Evolutionary conservation across 768 basidiomycete species (phyloP), one percentile per base, ranked within the genome.

Genomic region (Boletus rufocinnamomeus): DNA sequence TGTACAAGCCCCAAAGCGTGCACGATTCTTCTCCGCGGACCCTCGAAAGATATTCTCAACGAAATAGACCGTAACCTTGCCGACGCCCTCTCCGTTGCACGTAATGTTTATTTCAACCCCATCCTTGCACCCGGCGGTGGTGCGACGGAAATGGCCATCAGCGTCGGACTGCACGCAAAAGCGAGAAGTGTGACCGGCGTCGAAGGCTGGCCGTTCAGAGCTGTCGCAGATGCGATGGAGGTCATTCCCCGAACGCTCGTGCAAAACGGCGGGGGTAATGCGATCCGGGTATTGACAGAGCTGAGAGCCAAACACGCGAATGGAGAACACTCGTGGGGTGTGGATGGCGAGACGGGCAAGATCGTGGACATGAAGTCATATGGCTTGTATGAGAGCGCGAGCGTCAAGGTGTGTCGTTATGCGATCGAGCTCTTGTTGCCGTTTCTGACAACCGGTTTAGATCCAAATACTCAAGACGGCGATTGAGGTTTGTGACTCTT

Each of bases 31-130:
- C 89, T 99, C 16, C 93, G 96, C 43, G 95, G 97, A 2, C 97
- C 97, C 0, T 96, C 94, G 3, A 99, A 98, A 74, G 97, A 98
- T 69, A 94, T 98, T 66, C 80, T 99, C 50, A 97, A 98, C 74
- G 97, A 98, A 77, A 93, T 98, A 65, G 97, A 98, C 74, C 86
- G 96, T 51, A 99, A 98, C 75, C 83, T 98, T 32, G 93, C 94
- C 2, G 97, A 99, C 66, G 97, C 96, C 35, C 98, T 99, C 89
- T 86, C 89, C 38, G 95, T 98, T 55, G 96, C 96, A 3, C 87
- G 96, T 27, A 99, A 98, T 69, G 95, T 94, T 45, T 88, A 97
- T 61, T 98, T 98, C 77, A 92, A 98, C 76, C 97, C 97, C 4
- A 76, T 80, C 6, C 85, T 99, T n/a, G 91, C 89, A 0, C 96